phyloP scores from a whole-genome alignment of 352 stramenopile species.

The Globisporangium yorkense region DNA sequence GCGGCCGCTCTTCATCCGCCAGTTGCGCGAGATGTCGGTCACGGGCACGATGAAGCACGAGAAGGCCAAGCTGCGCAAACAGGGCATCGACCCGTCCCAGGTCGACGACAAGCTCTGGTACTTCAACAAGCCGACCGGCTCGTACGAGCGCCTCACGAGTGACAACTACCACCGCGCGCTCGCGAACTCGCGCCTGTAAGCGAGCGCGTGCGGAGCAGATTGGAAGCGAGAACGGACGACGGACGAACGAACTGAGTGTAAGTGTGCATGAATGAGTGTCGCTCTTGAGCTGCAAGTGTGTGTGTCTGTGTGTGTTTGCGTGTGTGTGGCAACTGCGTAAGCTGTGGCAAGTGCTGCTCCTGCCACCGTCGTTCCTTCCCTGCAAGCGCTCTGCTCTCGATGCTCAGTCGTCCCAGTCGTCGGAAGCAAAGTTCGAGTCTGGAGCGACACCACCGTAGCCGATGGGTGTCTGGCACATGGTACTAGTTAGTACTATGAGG shows the following conservation, averaged over 20 bases:
- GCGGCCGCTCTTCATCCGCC: slow-evolving; percentile 80
- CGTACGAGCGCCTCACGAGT: slow-evolving; percentile 49
- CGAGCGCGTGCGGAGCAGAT: not conserved
- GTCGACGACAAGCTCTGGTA: slow-evolving; percentile 57
- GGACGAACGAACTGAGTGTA: not conserved
- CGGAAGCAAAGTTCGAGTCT: slow-evolving; percentile 60
- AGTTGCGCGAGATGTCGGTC: slow-evolving; percentile 66
- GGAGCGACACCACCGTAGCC: slow-evolving; percentile 40
- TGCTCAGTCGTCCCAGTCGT: slow-evolving; percentile 57
- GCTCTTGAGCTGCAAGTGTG: no score
- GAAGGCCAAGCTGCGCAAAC: slow-evolving; percentile 83
- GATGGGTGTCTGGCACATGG: slow-evolving; percentile 2
- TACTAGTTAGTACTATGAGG: no score
- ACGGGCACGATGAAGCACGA: slow-evolving; percentile 91
- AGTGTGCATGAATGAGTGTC: not conserved
- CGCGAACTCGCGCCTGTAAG: slow-evolving; percentile 45
- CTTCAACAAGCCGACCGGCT: slow-evolving; percentile 38
- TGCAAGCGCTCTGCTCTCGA: no score
- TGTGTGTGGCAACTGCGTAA: no score
- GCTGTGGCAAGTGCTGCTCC: no score
- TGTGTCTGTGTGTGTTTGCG: no score
- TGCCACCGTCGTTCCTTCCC: not conserved
- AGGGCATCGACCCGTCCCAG: slow-evolving; percentile 67
- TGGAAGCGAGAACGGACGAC: not conserved
- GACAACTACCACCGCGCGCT: slow-evolving; percentile 52